These are phyloP conservation scores for Vitis vinifera DNA, from an alignment of 164 flowering plant species.

Conservation along the genomic window DNA sequence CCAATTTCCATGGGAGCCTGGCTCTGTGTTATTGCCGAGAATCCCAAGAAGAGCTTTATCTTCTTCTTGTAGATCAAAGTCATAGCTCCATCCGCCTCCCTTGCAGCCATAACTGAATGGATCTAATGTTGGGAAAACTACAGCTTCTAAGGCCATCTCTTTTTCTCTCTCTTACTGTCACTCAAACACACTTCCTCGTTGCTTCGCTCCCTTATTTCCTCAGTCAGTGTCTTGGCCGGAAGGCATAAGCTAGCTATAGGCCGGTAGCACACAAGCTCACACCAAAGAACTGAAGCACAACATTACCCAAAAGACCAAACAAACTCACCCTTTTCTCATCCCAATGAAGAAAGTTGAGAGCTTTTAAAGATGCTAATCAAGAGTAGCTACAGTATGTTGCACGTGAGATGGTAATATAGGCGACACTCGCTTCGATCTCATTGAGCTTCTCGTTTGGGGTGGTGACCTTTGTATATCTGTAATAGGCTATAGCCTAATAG, in stretches of 20 bases:
- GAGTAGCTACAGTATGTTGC: slow-evolving; percentile 34
- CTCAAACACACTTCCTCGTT: not conserved
- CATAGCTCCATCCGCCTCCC: slow-evolving; percentile 31
- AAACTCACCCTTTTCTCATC: slow-evolving; percentile 17
- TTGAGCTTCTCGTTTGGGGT: too few species aligned
- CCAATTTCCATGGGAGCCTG: slow-evolving; percentile 22
- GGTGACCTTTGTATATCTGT: too few species aligned
- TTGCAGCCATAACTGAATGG: slow-evolving; percentile 36
- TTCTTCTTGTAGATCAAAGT: slow-evolving; percentile 22
- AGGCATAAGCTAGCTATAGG: too few species aligned
- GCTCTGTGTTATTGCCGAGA: slow-evolving; percentile 13
- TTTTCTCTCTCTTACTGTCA: slow-evolving; percentile 1
- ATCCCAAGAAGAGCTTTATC: slow-evolving; percentile 14
- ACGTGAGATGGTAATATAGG: slow-evolving; percentile 40
- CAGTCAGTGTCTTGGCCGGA: too few species aligned
- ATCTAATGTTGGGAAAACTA: slow-evolving; percentile 50
- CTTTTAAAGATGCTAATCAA: slow-evolving; percentile 24
- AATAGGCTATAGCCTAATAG: too few species aligned
- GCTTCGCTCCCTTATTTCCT: too few species aligned
- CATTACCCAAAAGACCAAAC: slow-evolving; percentile 7
- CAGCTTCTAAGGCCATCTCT: slow-evolving; percentile 71
- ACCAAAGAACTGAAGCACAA: slow-evolving; percentile 11
- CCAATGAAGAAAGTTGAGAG: not conserved
- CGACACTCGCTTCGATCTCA: not conserved
- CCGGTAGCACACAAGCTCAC: slow-evolving; percentile 2